phyloP scores from a whole-genome alignment of 306 rosid genomes.

The Cicer bijugum region DNA sequence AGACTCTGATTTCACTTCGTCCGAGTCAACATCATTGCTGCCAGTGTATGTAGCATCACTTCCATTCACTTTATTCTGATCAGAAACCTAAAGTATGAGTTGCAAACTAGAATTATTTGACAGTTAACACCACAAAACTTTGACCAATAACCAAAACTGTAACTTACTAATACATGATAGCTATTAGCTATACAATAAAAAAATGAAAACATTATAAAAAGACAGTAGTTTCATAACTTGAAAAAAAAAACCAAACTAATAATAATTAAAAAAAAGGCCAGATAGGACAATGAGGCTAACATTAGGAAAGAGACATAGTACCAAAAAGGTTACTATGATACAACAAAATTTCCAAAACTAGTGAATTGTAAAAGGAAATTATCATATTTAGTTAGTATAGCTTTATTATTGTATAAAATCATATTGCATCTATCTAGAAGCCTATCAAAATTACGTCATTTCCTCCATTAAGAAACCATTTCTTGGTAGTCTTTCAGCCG shows the following conservation, averaged over 20 bases:
- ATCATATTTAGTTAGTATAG: not conserved
- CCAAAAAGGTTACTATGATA: constrained; percentile 11
- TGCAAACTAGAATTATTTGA: constrained; percentile 44
- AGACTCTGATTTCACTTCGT: constrained; percentile 58
- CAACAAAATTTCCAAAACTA: not conserved
- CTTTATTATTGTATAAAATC: not conserved
- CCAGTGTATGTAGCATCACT: constrained; percentile 51
- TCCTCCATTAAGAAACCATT: constrained; percentile 33
- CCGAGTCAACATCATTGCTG: constrained; percentile 53
- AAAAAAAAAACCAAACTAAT: not conserved
- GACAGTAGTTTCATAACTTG: not conserved
- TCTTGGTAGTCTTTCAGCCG: constrained; percentile 14
- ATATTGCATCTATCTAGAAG: constrained; percentile 27
- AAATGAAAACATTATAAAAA: not conserved
- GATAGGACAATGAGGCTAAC: constrained; percentile 14
- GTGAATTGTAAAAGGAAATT: not conserved
- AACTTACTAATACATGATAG: not conserved
- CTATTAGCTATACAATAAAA: constrained; percentile 22
- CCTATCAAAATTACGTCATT: constrained; percentile 28
- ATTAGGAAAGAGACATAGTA: constrained; percentile 20
- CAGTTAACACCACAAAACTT: constrained; percentile 36
- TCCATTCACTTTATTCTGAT: constrained; percentile 61
- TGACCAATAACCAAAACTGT: constrained; percentile 32
- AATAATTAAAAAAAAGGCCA: not conserved
- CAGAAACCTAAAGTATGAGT: constrained; percentile 64